Conservation (phyloP, 148 eudicot species). For the Fallopia convolvulus region DNA sequence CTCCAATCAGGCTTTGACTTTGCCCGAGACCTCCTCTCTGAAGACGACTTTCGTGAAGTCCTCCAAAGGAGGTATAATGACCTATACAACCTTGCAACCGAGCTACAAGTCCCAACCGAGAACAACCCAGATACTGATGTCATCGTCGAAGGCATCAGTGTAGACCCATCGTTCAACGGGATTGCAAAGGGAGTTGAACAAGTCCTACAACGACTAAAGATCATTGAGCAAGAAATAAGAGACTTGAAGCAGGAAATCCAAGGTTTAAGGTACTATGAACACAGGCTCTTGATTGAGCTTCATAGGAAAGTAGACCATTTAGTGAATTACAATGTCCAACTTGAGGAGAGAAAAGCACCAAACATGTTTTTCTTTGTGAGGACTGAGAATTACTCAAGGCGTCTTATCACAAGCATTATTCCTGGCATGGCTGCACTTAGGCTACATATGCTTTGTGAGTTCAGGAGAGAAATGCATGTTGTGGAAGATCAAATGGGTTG, state of each 20-base stretch:
- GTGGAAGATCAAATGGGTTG: constrained; percentile 88
- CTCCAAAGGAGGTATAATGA: constrained; percentile 81
- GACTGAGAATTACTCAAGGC: constrained; percentile 77
- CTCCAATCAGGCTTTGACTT: constrained; percentile 56
- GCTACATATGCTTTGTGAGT: constrained; percentile 87
- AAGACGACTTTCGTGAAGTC: constrained; percentile 87
- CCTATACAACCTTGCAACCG: constrained; percentile 76
- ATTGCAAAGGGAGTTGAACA: constrained; percentile 93
- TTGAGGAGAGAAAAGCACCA: constrained; percentile 89
- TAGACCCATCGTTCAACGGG: constrained; percentile 74
- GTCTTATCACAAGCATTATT: constrained; percentile 61
- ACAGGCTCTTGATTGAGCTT: constrained; percentile 75
- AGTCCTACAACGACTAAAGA: constrained; percentile 74
- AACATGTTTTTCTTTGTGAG: constrained; percentile 84
- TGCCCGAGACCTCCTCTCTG: constrained; percentile 78
- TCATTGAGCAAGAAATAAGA: constrained; percentile 82
- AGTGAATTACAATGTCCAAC: constrained; percentile 69
- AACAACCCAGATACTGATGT: constrained; percentile 28
- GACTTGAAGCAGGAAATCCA: constrained; percentile 92
- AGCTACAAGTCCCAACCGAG: constrained; percentile 72
- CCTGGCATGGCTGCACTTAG: constrained; percentile 81
- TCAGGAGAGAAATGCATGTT: constrained; percentile 78
- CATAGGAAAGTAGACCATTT: constrained; percentile 73
- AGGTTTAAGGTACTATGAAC: constrained; percentile 87
- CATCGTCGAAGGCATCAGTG: constrained; percentile 18